Evolutionary conservation across 345 rosid genomes (phyloP), one percentile per base, ranked within the genome.

Genomic region (Eutrema yunnanense): DNA sequence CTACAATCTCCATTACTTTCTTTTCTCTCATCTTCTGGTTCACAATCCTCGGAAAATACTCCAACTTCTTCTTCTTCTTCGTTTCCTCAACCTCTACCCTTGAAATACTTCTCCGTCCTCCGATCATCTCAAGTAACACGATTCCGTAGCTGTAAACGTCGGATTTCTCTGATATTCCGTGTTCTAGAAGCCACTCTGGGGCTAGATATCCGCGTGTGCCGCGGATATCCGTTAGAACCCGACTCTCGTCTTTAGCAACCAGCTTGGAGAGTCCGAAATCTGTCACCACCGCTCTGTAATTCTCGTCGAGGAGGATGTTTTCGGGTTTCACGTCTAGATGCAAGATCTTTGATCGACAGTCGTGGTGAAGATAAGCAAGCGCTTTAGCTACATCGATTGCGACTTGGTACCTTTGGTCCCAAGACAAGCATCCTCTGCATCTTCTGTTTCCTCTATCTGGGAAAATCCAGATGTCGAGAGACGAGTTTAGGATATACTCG

Each of bases 191-290:
- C 96, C 92, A 89, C 67, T 89, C 92, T 0, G 96, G 96, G 1
- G 92, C 96, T 72, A 89, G 66, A 47, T 89, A 89, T 2, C 92
- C 92, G 41, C 79, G 75, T 2, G 96, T 89, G 1, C 96, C 96
- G 1, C 92, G 76, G n/a, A 87, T 81, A 9, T 86, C 87, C 0
- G 96, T 87, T 2, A 87, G 11, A 1, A 84, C 81, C 59, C 78
- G 37, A 46, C 96, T 89, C 73, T 89, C 83, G 6, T 89, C 96
- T 79, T 72, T 81, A 11, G 79, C 79, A 71, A 87, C 77, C 3
- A 89, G 60, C 79, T 82, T 86, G 0, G 96, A 89, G n/a, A 89
- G 81, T 3, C 96, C 96, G 11, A 89, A 89, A 76, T 89, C 92
- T 0, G 84, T 38, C 0, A 89, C 87, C 0, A 86, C 78, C 0